These are phyloP conservation scores for Hemerocallis citrina DNA, from an alignment of 106 monocot species.

Conservation along the genomic window DNA sequence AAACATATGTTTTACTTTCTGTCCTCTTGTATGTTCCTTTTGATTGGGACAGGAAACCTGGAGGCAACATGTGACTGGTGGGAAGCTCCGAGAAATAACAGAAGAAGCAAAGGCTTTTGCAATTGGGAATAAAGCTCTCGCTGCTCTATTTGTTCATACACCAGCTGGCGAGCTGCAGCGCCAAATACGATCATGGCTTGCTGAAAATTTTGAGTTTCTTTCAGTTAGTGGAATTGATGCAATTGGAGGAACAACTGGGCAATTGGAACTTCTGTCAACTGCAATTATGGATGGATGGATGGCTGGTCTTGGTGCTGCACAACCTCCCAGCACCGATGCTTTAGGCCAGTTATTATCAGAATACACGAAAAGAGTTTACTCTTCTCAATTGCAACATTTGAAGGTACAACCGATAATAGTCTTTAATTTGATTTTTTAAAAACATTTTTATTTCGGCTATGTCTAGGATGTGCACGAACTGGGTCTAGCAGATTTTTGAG, in stretches of 20 bases:
- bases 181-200: conserved; percentile 91
- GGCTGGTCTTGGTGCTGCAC: conserved; percentile 95
- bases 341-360: conserved; percentile 89
- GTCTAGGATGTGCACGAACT: no score
- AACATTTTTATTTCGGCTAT: no score
- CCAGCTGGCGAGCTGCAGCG: conserved; percentile 99
- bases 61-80: conserved; percentile 95
- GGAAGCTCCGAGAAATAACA: conserved; percentile 91
- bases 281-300: conserved; percentile 99
- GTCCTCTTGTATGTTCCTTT: background rate
- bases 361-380: conserved; percentile 83
- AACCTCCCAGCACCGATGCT: conserved; percentile 78
- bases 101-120: conserved; percentile 96
- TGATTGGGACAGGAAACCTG: conserved; percentile 67
- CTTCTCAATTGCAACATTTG: conserved; percentile 86
- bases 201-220: conserved; percentile 97
- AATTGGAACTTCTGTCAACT: conserved; percentile 87
- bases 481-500: no score
- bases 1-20: background rate
- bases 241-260: conserved; percentile 55
- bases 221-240: conserved; percentile 70
- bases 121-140: conserved; percentile 81
- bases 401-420: conserved; percentile 43
- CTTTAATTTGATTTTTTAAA: no score
- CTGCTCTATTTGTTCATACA: conserved; percentile 96